Evolutionary conservation across 2,329 filamentous ascomycete genomes (phyloP), one percentile per base, ranked within the genome.

Genomic region (Pseudogymnoascus sp.): DNA sequence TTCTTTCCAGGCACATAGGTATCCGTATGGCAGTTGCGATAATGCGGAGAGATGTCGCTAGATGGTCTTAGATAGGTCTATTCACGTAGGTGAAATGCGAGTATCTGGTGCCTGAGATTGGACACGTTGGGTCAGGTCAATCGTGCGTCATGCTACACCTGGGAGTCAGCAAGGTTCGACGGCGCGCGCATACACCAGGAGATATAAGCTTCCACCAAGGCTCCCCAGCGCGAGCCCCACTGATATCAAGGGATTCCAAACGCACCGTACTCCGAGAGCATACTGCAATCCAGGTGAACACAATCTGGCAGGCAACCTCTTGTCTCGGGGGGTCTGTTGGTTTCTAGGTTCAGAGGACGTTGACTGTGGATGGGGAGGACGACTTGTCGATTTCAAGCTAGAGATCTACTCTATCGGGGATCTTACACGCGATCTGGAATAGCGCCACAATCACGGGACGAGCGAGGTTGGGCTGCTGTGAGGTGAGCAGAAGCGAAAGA

Each of bases 391-490:
- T 56, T 56, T 16, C 50, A 56, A 56, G 50, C 50, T 56, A 56
- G 50, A 56, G 50, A 56, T 56, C 50, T 56, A 56, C 50, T 56
- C 50, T 56, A 56, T 56, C 50, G 50, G 50, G 50, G 50, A 56
- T 56, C 50, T 56, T 56, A 56, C 50, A 56, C 50, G 50, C 50
- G 50, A 56, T 56, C 50, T 56, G 50, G 28, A 56, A 56, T 56
- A 56, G 50, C 50, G 50, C 50, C 50, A 56, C 50, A 56, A 56
- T 56, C 50, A 56, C 50, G 50, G 50, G 50, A 56, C 50, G 50
- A 56, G 50, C 50, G 50, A 56, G 28, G 50, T 12, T 56, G 25
- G 50, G 50, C 16, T 28, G 14, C 21, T 23, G 21, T 23, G 21
- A 23, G 21, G 28, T 28, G 46, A 28, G 7, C n/a, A 56, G 28